Conservation (phyloP, 129 eudicot species). For the Pulicaria dysenterica region DNA sequence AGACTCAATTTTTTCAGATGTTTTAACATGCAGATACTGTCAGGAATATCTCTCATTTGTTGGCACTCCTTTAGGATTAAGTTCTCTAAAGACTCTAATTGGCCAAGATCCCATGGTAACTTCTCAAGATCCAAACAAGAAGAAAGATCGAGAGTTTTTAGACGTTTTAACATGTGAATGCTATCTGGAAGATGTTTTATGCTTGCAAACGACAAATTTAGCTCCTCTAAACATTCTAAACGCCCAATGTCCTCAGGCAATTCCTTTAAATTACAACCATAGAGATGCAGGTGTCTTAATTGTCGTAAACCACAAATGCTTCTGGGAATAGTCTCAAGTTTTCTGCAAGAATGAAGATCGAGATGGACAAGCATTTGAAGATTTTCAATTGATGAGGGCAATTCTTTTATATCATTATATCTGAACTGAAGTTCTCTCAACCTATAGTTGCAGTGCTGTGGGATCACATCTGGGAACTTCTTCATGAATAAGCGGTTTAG, state of each 20-base stretch:
- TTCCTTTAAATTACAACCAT: neutral
- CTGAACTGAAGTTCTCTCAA: neutral
- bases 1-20: neutral
- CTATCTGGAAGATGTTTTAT: neutral
- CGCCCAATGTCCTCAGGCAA: conserved; percentile 7
- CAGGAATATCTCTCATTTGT: neutral
- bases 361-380: conserved; percentile 2
- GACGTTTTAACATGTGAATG: neutral
- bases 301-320: conserved; percentile 12
- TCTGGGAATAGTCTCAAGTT: neutral
- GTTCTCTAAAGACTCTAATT: neutral
- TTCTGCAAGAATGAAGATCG: neutral
- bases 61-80: neutral
- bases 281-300: neutral
- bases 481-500: neutral
- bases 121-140: neutral
- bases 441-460: neutral
- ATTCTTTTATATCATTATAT: neutral
- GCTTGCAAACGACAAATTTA: neutral
- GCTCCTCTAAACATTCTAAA: conserved; percentile 8
- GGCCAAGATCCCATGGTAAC: neutral
- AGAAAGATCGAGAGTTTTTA: neutral
- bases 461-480: neutral
- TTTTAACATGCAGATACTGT: neutral
- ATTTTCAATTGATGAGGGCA: conserved; percentile 17